Percentiles rank a stretch among this genome's conserved stretches.
Conservation (phyloP, 1,139 yeast genomes). For the Pichia sp. region DNA sequence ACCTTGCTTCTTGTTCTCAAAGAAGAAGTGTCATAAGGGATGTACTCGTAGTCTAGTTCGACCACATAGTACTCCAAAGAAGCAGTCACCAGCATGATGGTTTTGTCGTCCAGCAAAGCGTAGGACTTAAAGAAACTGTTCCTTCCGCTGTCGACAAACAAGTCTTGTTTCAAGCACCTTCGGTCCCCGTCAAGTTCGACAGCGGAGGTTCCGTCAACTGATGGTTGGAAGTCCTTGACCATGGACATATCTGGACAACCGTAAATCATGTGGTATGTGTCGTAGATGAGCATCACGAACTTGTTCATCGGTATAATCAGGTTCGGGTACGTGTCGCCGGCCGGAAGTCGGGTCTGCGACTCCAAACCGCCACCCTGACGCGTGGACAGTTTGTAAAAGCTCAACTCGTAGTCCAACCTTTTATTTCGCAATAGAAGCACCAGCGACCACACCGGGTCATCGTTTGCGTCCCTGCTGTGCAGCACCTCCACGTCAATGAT, state of each 20-base stretch:
- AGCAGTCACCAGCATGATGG: background rate
- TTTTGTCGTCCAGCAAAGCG: background rate
- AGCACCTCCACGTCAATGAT: background rate
- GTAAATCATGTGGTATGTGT: background rate
- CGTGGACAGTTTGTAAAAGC: background rate
- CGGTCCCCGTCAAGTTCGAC: background rate
- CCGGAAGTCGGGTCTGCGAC: background rate
- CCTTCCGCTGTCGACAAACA: background rate
- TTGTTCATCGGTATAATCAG: slow-evolving; percentile 7
- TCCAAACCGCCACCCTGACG: background rate
- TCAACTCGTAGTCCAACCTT: slow-evolving; percentile 2
- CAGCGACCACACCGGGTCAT: slow-evolving; percentile 4
- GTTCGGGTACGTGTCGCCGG: slow-evolving; percentile 3
- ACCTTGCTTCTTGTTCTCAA: background rate
- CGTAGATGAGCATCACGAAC: slow-evolving; percentile 3
- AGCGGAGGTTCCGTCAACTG: background rate
- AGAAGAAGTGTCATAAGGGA: background rate
- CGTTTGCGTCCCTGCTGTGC: background rate
- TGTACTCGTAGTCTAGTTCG: background rate
- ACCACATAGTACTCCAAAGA: slow-evolving; percentile 1
- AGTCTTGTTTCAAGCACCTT: background rate
- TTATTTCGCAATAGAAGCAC: background rate
- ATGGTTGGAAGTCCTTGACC: background rate
- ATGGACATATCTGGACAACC: background rate
- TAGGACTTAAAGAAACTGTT: background rate